Percentiles rank a stretch among this genome's conserved stretches.
Evolutionary conservation across 345 rosid genomes (phyloP).

Genomic region (Syzygium jambos): DNA sequence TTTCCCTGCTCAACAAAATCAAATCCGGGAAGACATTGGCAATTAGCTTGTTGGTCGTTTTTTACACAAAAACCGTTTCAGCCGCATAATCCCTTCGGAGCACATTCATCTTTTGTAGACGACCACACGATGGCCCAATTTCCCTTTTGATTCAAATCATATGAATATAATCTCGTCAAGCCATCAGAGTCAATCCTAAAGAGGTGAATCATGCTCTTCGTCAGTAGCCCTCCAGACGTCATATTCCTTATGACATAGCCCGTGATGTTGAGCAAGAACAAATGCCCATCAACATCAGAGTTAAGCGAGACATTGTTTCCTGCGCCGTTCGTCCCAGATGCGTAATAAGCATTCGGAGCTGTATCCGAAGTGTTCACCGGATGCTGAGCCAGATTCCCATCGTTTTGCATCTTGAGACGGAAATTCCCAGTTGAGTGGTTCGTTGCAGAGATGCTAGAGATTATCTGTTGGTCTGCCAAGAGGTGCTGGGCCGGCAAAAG

Average conservation of each 20-base stretch:
- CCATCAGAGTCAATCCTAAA: conserved; percentile 11
- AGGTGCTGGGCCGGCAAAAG: conserved; percentile 16
- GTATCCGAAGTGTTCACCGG: background rate
- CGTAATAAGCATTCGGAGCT: conserved; percentile 5
- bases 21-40: conserved; percentile 9
- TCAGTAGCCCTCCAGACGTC: background rate
- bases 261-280: conserved; percentile 1
- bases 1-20: background rate
- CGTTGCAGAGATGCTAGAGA: conserved; percentile 10
- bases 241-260: background rate
- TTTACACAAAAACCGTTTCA: background rate
- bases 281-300: conserved; percentile 7
- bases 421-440: conserved; percentile 16
- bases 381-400: conserved; percentile 23
- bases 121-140: background rate
- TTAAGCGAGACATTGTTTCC: conserved; percentile 7
- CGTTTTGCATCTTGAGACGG: conserved; percentile 10
- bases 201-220: background rate
- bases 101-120: background rate
- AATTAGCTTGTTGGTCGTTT: background rate
- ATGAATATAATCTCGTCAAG: conserved; percentile 7
- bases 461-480: background rate
- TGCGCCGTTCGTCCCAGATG: background rate
- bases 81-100: conserved; percentile 6
- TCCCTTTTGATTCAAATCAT: background rate